A percentile compares a stretch with the other conserved stretches of the same genome.
Evolutionary conservation across 441 rosid species (phyloP).

Genomic region (Gossypium schwendimanii): DNA sequence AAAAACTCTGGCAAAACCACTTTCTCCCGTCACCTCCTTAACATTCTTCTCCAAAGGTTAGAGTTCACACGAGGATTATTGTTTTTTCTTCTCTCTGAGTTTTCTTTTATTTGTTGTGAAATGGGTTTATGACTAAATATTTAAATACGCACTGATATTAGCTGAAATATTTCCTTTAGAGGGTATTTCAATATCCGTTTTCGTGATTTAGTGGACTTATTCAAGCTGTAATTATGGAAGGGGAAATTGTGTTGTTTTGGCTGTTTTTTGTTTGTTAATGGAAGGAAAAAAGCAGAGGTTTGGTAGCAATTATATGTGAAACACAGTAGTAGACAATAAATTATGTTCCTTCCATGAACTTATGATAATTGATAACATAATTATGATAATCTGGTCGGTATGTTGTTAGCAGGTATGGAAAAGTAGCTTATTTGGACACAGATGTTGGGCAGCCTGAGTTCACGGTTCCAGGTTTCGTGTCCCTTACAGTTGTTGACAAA

Average conservation of each 20-base stretch:
- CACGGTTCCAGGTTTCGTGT: constrained; percentile 78
- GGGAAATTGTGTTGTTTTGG: background rate
- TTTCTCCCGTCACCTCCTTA: constrained; percentile 73
- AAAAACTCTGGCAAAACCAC: constrained; percentile 81
- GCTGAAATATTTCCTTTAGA: background rate
- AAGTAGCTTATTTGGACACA: constrained; percentile 77
- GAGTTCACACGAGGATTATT: background rate
- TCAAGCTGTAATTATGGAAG: background rate
- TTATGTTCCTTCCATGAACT: background rate
- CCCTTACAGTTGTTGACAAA: constrained; percentile 68
- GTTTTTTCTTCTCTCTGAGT: background rate
- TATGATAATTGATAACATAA: background rate
- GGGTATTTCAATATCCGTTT: background rate
- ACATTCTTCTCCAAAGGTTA: constrained; percentile 68
- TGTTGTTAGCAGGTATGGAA: constrained; percentile 53
- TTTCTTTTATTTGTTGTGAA: background rate
- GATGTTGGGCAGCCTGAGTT: constrained; percentile 98
- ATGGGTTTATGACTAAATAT: background rate
- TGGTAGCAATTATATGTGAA: background rate
- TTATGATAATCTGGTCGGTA: background rate
- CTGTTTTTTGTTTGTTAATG: background rate
- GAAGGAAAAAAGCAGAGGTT: background rate
- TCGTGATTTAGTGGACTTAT: background rate
- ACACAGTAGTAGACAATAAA: background rate
- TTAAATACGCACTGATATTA: background rate